Conservation (phyloP, 2,329 filamentous ascomycete genomes). For the Aspergillus fumigatiaffinis region DNA sequence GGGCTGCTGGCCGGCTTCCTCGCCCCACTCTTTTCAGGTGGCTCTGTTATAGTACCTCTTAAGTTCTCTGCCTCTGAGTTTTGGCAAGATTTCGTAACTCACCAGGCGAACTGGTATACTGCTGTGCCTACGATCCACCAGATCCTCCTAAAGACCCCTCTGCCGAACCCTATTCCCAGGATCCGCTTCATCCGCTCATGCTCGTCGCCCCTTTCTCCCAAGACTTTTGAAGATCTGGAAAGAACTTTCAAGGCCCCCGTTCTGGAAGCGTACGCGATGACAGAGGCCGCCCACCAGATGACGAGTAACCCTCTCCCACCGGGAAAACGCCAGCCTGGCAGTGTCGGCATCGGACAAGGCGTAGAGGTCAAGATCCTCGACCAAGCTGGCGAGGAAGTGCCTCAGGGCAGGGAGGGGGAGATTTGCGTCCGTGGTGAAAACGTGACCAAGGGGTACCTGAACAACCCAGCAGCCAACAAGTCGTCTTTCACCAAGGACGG, state of each 20-base stretch:
- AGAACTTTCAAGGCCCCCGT: slow-evolving; percentile 73
- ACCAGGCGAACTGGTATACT: slow-evolving; percentile 86
- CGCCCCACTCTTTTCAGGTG: slow-evolving; percentile 69
- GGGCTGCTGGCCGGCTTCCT: slow-evolving; percentile 81
- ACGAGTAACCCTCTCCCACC: slow-evolving; percentile 62
- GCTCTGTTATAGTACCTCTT: slow-evolving; percentile 72
- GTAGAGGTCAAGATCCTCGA: slow-evolving; percentile 78
- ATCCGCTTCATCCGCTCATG: slow-evolving; percentile 88
- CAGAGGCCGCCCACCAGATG: slow-evolving; percentile 64
- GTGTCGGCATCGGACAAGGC: slow-evolving; percentile 77
- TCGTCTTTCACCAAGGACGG: slow-evolving; percentile 69
- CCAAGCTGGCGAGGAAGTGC: slow-evolving; percentile 62
- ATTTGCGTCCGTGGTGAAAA: slow-evolving; percentile 81
- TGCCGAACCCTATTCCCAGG: slow-evolving; percentile 62
- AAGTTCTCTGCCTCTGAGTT: slow-evolving; percentile 81
- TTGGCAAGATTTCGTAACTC: slow-evolving; percentile 70
- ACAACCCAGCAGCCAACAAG: slow-evolving; percentile 73
- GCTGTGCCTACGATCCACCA: slow-evolving; percentile 92
- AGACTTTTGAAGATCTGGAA: slow-evolving; percentile 75
- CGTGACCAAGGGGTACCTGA: slow-evolving; percentile 79
- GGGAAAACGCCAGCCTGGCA: slow-evolving; percentile 72
- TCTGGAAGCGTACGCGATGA: slow-evolving; percentile 89
- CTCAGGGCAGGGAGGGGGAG: slow-evolving; percentile 69
- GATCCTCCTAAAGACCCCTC: slow-evolving; percentile 71
- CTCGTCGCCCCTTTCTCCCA: slow-evolving; percentile 77